Percentiles rank a stretch among this genome's conserved stretches.
Conservation (phyloP, 768 basidiomycete species). For the Trametes punicea region DNA sequence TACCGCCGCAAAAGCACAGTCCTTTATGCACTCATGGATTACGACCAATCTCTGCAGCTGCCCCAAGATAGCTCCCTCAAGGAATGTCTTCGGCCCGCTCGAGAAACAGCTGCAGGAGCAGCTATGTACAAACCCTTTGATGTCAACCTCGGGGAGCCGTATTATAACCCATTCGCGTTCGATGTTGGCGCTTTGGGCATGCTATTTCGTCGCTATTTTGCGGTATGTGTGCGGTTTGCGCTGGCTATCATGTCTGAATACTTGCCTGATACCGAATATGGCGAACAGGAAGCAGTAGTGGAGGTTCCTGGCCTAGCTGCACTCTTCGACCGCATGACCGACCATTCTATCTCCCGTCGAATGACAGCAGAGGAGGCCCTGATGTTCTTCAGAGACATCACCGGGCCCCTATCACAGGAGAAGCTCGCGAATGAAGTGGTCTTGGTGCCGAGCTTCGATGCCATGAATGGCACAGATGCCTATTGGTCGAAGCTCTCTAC, state of each 20-base stretch:
- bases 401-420: neutral
- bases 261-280: neutral
- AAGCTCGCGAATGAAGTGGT: neutral
- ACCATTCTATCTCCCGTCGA: neutral
- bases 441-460: neutral
- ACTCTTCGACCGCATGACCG: constrained; percentile 2
- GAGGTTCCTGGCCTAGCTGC: neutral
- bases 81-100: neutral
- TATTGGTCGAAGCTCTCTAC: neutral
- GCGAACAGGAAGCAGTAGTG: neutral
- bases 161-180: constrained; percentile 9
- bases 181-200: constrained; percentile 1
- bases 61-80: neutral
- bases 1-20: neutral
- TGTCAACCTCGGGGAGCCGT: neutral
- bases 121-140: neutral
- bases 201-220: neutral
- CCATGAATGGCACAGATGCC: neutral
- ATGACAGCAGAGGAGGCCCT: neutral
- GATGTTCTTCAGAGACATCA: neutral
- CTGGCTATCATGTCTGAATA: neutral
- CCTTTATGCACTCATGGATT: neutral
- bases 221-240: neutral
- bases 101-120: neutral
- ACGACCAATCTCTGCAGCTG: neutral